Evolutionary conservation across 768 basidiomycete genomes (phyloP).

Genomic region (Agaricus subrufescens): DNA sequence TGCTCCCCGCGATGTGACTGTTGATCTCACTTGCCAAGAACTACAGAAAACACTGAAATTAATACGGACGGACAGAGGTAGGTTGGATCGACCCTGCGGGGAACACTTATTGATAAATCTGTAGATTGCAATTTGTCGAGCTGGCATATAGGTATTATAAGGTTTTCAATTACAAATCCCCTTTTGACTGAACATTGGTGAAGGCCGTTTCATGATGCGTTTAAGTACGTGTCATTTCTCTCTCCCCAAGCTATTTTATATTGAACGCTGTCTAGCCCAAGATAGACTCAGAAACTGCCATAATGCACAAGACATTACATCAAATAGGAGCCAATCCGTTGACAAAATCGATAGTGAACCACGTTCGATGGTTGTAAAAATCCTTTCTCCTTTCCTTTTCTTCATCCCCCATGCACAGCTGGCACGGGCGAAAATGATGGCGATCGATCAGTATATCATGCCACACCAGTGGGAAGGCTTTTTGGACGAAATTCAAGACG

Average conservation of each 20-base stretch:
- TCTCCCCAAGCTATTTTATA: not conserved
- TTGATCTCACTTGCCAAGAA: not conserved
- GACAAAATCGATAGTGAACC: not conserved
- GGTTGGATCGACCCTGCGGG: not conserved
- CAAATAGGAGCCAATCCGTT: not conserved
- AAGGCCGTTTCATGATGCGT: slow-evolving; percentile 4
- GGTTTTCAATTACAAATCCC: no score
- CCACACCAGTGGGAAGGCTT: not conserved
- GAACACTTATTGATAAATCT: not conserved
- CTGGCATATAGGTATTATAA: slow-evolving; percentile 6
- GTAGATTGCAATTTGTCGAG: not conserved
- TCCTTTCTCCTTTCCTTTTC: slow-evolving; percentile 3
- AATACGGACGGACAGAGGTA: not conserved
- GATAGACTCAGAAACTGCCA: slow-evolving; percentile 6
- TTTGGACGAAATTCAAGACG: not conserved
- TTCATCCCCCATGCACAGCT: slow-evolving; percentile 3
- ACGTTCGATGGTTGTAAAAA: not conserved
- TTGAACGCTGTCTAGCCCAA: not conserved
- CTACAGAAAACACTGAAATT: slow-evolving; percentile 1
- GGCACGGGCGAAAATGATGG: not conserved
- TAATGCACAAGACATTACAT: not conserved
- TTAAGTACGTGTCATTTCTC: not conserved
- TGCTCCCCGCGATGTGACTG: not conserved
- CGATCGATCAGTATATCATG: not conserved
- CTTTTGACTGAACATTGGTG: not conserved